phyloP scores from a whole-genome alignment of 306 rosid species.

The Cucurbita ficifolia region DNA sequence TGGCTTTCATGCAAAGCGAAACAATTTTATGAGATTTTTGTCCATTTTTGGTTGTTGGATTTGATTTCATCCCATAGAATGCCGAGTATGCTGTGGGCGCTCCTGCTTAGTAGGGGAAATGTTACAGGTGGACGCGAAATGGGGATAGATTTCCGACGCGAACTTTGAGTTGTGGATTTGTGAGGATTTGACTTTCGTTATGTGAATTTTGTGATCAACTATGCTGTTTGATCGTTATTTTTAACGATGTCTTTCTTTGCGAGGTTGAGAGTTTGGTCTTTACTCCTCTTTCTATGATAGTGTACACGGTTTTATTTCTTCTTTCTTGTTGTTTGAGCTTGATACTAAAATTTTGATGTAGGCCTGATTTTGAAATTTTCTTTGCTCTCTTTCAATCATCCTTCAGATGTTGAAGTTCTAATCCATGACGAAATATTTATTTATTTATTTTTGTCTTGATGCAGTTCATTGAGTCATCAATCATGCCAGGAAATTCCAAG shows the following conservation, averaged over 20 bases:
- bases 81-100: not conserved
- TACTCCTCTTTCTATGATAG: not conserved
- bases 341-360: not conserved
- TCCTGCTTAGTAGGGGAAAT: not conserved
- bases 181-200: not conserved
- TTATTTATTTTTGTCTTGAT: not conserved
- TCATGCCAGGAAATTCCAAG: conserved; percentile 15
- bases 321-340: not conserved
- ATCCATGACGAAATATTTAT: not conserved
- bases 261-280: not conserved
- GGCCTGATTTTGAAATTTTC: not conserved
- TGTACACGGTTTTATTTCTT: not conserved
- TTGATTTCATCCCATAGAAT: not conserved
- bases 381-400: not conserved
- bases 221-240: not conserved
- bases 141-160: not conserved
- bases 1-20: not conserved
- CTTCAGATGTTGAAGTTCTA: not conserved
- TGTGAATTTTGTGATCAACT: not conserved
- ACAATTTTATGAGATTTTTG: not conserved
- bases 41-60: not conserved
- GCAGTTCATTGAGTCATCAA: conserved; percentile 12
- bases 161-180: not conserved
- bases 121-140: not conserved
- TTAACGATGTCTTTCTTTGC: not conserved